Evolutionary conservation across 2,329 filamentous ascomycete species (phyloP).

Genomic region (Epichloe elymi): DNA sequence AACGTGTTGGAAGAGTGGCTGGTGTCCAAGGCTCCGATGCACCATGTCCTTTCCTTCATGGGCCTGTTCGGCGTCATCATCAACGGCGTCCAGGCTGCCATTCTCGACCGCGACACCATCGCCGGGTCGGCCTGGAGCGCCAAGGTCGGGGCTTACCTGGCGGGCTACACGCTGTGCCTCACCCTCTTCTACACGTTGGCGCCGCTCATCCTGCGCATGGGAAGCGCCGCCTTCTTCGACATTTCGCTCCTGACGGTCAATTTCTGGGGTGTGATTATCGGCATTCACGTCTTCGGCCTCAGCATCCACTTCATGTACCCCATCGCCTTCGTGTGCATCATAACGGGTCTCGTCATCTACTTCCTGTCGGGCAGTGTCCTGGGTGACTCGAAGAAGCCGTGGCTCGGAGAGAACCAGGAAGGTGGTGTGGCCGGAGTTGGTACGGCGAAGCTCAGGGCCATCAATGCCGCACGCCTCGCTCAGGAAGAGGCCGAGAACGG

Average conservation of each 20-base stretch:
- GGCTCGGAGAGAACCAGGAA: constrained; percentile 82
- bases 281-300: constrained; percentile 71
- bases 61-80: constrained; percentile 80
- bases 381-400: constrained; percentile 87
- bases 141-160: constrained; percentile 61
- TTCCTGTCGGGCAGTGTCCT: constrained; percentile 72
- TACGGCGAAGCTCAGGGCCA: constrained; percentile 68
- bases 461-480: constrained; percentile 39
- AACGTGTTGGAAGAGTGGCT: constrained; percentile 95
- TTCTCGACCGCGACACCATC: constrained; percentile 60
- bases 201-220: constrained; percentile 79
- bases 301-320: constrained; percentile 83
- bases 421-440: constrained; percentile 66
- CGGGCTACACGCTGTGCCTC: constrained; percentile 80
- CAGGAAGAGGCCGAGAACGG: constrained; percentile 18
- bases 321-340: constrained; percentile 86
- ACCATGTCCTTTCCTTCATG: constrained; percentile 87
- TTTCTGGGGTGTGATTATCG: constrained; percentile 95
- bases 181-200: constrained; percentile 77
- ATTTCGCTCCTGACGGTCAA: constrained; percentile 87
- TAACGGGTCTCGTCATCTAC: constrained; percentile 74
- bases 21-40: constrained; percentile 72
- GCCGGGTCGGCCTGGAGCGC: constrained; percentile 8
- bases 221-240: constrained; percentile 89
- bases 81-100: constrained; percentile 80